A percentile compares a stretch with the other conserved stretches of the same genome.
These are phyloP conservation scores for Ustulina deusta DNA, from an alignment of 2,329 filamentous ascomycete species.

Conservation along the genomic window DNA sequence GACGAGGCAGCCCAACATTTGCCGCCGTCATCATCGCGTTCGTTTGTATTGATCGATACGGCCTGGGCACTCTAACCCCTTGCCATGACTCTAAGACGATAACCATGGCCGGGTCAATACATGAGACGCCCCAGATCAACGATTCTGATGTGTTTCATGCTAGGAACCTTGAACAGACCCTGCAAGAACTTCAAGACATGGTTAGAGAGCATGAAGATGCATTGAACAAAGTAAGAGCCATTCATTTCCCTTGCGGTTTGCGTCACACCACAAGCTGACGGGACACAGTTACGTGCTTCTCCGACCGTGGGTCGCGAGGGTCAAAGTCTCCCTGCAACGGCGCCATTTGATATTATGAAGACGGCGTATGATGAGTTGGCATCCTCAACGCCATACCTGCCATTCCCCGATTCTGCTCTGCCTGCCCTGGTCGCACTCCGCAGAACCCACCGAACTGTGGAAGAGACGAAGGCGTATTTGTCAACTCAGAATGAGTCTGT, in stretches of 20 bases:
- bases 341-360: constrained; percentile 65
- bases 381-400: constrained; percentile 72
- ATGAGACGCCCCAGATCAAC: constrained; percentile 43
- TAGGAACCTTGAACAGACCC: constrained; percentile 72
- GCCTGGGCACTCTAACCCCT: background rate
- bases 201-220: constrained; percentile 66
- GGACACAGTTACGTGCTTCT: constrained; percentile 40
- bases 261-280: constrained; percentile 31
- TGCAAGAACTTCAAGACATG: constrained; percentile 73
- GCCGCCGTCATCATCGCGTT: background rate
- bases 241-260: background rate
- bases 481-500: constrained; percentile 57
- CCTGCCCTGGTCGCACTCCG: constrained; percentile 79
- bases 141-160: constrained; percentile 59
- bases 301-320: constrained; percentile 32
- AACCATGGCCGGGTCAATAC: constrained; percentile 47
- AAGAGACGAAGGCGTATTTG: constrained; percentile 73
- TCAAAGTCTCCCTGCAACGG: constrained; percentile 46
- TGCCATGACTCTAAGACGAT: constrained; percentile 7
- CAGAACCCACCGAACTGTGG: constrained; percentile 72
- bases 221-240: constrained; percentile 59
- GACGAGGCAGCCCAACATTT: background rate
- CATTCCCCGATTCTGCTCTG: constrained; percentile 73
- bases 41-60: background rate
- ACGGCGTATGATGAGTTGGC: constrained; percentile 74